Evolutionary conservation across 1,139 yeast species (phyloP).

Genomic region (Taphrina wiesneri): DNA sequence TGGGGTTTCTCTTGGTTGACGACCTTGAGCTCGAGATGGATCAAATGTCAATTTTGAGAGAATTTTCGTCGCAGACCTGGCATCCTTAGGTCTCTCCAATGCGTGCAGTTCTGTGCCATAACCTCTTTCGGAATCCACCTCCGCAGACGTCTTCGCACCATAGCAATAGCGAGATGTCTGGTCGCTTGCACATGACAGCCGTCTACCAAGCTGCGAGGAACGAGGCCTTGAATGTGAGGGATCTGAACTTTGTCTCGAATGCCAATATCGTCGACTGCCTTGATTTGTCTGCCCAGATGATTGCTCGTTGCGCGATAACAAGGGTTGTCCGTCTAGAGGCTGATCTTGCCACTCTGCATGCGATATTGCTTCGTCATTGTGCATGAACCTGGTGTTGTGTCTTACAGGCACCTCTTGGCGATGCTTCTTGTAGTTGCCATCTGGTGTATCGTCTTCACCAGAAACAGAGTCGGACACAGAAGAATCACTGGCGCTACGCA

Average conservation of each 20-base stretch:
- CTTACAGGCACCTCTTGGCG: background rate
- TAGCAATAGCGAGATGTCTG: background rate
- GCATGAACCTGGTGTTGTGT: background rate
- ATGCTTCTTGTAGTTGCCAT: slow-evolving; percentile 5
- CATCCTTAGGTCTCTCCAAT: background rate
- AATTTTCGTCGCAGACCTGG: background rate
- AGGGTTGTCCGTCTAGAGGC: background rate
- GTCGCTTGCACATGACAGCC: background rate
- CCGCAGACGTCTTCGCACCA: background rate
- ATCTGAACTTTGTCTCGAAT: slow-evolving; percentile 1
- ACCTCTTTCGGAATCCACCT: background rate
- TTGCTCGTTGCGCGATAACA: background rate
- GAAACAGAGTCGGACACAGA: background rate
- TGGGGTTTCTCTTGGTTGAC: background rate
- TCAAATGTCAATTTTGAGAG: background rate
- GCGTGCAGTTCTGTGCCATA: background rate
- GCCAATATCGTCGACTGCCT: background rate
- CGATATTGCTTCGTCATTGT: background rate
- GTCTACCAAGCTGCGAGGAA: background rate
- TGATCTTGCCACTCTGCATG: background rate
- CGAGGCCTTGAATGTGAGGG: background rate
- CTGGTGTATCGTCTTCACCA: background rate
- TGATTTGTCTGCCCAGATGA: background rate
- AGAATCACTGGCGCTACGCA: background rate
- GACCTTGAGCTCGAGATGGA: too few relatives aligned